Percentiles rank a stretch among this genome's conserved stretches.
Conservation (phyloP, 1,139 yeast species). For the Yamadazyma membranifaciens region DNA sequence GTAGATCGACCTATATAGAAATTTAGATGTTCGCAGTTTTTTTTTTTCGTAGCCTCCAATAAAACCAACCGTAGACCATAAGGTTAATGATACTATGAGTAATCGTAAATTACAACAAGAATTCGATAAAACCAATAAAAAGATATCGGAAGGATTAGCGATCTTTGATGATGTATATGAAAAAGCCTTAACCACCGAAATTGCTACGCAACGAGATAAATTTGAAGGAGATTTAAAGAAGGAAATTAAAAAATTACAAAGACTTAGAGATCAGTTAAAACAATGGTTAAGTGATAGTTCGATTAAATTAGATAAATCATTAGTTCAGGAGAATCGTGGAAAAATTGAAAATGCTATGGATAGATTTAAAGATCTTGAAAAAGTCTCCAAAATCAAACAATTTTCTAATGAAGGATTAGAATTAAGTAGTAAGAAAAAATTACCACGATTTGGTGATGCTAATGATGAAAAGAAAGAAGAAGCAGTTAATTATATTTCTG, state of each 20-base stretch:
- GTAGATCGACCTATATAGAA: too few relatives aligned
- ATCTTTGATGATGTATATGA: constrained; percentile 87
- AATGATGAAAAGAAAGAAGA: constrained; percentile 76
- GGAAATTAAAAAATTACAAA: constrained; percentile 92
- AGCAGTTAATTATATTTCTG: constrained; percentile 67
- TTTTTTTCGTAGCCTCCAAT: too few relatives aligned
- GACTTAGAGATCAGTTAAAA: constrained; percentile 93
- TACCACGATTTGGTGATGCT: constrained; percentile 55
- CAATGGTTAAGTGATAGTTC: constrained; percentile 93
- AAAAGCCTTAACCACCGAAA: constrained; percentile 78
- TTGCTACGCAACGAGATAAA: constrained; percentile 89
- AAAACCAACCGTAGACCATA: too few relatives aligned
- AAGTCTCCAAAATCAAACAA: constrained; percentile 92
- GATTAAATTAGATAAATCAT: constrained; percentile 80
- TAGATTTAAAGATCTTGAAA: constrained; percentile 91
- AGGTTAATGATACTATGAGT: constrained; percentile 32
- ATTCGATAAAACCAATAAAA: constrained; percentile 93
- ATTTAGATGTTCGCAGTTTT: neutral
- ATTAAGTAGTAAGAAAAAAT: constrained; percentile 48
- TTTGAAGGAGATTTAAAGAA: constrained; percentile 91
- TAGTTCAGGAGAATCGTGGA: constrained; percentile 74
- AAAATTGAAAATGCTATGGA: constrained; percentile 95
- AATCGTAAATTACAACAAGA: constrained; percentile 60
- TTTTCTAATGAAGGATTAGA: constrained; percentile 93
- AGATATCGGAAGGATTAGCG: constrained; percentile 89